These are phyloP conservation scores for Cystobasidium slooffiae DNA, from an alignment of 1,284 basidiomycete species.

Conservation along the genomic window DNA sequence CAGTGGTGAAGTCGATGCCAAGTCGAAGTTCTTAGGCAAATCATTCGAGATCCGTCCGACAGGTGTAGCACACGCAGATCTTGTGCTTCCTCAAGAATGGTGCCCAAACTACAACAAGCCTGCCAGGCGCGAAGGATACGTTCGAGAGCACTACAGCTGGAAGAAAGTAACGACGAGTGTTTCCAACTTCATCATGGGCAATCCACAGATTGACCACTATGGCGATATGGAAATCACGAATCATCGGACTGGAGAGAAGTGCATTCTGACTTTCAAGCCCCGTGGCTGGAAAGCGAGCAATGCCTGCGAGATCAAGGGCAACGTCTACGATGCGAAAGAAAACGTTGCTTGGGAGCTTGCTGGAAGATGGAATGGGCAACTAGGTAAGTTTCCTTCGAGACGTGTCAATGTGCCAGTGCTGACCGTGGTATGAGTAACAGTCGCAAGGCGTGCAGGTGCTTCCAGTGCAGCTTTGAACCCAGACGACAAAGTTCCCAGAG, in stretches of 20 bases:
- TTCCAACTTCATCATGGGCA: constrained; percentile 91
- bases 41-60: constrained; percentile 96
- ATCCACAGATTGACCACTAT: constrained; percentile 94
- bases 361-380: constrained; percentile 92
- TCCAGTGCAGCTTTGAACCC: constrained; percentile 72
- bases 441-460: constrained; percentile 75
- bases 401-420: background rate
- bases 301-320: constrained; percentile 88
- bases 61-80: constrained; percentile 85
- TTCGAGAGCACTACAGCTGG: constrained; percentile 85
- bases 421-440: constrained; percentile 50
- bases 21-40: constrained; percentile 87
- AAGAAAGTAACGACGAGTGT: constrained; percentile 93
- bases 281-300: constrained; percentile 91
- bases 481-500: constrained; percentile 61
- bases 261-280: constrained; percentile 91
- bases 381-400: constrained; percentile 56
- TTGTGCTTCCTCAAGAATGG: constrained; percentile 74
- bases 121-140: constrained; percentile 60
- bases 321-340: constrained; percentile 72
- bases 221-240: constrained; percentile 92
- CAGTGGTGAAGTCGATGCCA: constrained; percentile 72
- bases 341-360: constrained; percentile 84
- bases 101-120: constrained; percentile 57
- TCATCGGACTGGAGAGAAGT: constrained; percentile 88